Evolutionary conservation across 768 basidiomycete species (phyloP).

Genomic region (Cyclocybe cylindracea): DNA sequence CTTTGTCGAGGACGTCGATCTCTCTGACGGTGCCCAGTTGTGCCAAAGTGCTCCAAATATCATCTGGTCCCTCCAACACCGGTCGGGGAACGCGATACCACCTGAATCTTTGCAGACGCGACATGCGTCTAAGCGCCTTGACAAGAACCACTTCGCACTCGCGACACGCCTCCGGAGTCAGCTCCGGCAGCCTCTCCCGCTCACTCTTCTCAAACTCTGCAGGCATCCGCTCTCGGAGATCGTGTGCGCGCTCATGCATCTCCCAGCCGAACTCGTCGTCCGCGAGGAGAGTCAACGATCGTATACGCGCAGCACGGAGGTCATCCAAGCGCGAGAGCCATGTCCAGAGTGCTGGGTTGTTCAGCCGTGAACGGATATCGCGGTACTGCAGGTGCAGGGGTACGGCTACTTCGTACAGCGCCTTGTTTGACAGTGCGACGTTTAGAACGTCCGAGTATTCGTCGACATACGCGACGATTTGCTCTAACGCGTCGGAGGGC

Average conservation of each 20-base stretch:
- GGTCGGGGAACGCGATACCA: constrained; percentile 9
- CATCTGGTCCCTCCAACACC: neutral
- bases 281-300: constrained; percentile 7
- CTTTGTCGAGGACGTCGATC: constrained; percentile 5
- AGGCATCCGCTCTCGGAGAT: constrained; percentile 6
- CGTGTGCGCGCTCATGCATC: neutral
- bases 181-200: neutral
- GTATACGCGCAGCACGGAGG: constrained; percentile 4
- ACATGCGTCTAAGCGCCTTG: constrained; percentile 1
- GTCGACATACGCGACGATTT: constrained; percentile 3
- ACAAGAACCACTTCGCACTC: neutral
- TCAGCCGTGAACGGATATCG: constrained; percentile 5
- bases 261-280: constrained; percentile 2
- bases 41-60: constrained; percentile 5
- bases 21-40: constrained; percentile 3
- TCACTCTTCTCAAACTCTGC: neutral
- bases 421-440: constrained; percentile 7
- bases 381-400: constrained; percentile 11
- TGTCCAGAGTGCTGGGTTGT: constrained; percentile 6
- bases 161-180: neutral
- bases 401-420: constrained; percentile 3
- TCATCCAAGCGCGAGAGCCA: constrained; percentile 9
- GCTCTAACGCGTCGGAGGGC: constrained; percentile 5
- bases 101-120: neutral
- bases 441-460: constrained; percentile 8